Base-by-base conservation (phyloP, 306 rosid species). In the Neltuma alba region DNA sequence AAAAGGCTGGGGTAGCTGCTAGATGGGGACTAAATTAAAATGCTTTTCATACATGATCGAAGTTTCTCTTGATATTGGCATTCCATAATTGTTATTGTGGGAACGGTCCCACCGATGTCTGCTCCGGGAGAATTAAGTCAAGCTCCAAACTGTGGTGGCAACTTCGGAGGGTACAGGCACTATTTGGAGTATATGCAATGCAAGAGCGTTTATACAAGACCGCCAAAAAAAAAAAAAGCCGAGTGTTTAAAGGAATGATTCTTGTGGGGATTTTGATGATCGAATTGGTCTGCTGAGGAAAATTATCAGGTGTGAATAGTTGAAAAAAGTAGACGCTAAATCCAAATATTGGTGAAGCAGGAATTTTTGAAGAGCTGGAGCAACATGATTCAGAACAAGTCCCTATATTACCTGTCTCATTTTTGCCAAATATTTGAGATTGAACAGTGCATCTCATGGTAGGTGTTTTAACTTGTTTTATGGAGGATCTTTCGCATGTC, bases 391-490 rank as follows among this genome's bases (percentile, higher is more conserved):
- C n/a, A 25, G 47, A 13, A 18, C 54, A 42, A 52, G 14, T 62
- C 66, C 72, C 61, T 47, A 28, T 44, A 14, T 44, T 3, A 14
- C 18, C 40, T 12, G 31, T 61, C 54, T 45, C 27, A 47, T 74
- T 82, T 82, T 38, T 61, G 44, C 42, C 40, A 36, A 76, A 76
- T 38, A n/a, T 21, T 37, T 75, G 40, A 44, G 73, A 60, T 27
- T 15, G 42, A 69, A 34, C 31, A 44, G 30, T 44, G 27, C 68
- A 55, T 47, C 47, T 68, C 45, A 12, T 28, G 37, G 72, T 12
- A 62, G 28, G n/a, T 41, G 61, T 75, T 25, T n/a, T n/a, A n/a
- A n/a, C n/a, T n/a, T n/a, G n/a, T n/a, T 63, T 72, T n/a, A 23
- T 34, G 78, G 48, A 37, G 79, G 28, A 25, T 28, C 14, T 72